These are phyloP conservation scores for Candida schatavii DNA, from an alignment of 805 yeast species.

Conservation along the genomic window DNA sequence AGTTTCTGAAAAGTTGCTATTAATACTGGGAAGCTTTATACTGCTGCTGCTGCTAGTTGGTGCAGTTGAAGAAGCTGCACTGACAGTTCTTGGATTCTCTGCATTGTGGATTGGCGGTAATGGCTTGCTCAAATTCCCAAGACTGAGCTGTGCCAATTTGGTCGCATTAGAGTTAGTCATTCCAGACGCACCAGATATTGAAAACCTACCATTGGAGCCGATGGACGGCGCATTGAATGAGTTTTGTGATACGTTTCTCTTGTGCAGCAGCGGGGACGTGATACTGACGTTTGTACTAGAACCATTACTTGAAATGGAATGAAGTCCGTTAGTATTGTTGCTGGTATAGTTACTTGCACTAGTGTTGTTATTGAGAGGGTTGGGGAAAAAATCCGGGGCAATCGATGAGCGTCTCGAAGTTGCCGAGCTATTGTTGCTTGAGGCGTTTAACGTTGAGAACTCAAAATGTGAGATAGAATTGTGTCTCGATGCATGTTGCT, in stretches of 20 bases:
- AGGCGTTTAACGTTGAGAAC: conserved; percentile 19
- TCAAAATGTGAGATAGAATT: conserved; percentile 38
- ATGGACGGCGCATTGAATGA: conserved; percentile 28
- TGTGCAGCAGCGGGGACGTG: conserved; percentile 14
- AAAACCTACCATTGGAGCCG: conserved; percentile 22
- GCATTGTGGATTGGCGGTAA: conserved; percentile 6
- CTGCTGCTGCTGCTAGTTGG: conserved; percentile 1
- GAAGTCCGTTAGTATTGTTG: not conserved
- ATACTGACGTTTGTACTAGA: conserved; percentile 3
- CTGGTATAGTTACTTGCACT: not conserved
- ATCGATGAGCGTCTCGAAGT: conserved; percentile 40
- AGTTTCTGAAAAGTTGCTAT: conserved; percentile 7
- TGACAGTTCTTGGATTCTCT: conserved; percentile 5
- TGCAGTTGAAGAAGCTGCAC: conserved; percentile 5
- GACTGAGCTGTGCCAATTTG: not conserved
- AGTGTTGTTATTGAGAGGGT: conserved; percentile 22
- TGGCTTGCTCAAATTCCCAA: conserved; percentile 5
- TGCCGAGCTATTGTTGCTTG: conserved; percentile 24
- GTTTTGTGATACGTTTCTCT: conserved; percentile 28
- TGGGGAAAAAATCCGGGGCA: conserved; percentile 44
- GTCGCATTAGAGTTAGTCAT: not conserved
- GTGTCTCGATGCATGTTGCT: conserved; percentile 36
- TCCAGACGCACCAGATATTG: conserved; percentile 16
- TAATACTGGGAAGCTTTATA: conserved; percentile 7
- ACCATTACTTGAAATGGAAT: not conserved